These are phyloP conservation scores for Pinus taeda DNA, from an alignment of 75 land plant species.

Conservation along the genomic window DNA sequence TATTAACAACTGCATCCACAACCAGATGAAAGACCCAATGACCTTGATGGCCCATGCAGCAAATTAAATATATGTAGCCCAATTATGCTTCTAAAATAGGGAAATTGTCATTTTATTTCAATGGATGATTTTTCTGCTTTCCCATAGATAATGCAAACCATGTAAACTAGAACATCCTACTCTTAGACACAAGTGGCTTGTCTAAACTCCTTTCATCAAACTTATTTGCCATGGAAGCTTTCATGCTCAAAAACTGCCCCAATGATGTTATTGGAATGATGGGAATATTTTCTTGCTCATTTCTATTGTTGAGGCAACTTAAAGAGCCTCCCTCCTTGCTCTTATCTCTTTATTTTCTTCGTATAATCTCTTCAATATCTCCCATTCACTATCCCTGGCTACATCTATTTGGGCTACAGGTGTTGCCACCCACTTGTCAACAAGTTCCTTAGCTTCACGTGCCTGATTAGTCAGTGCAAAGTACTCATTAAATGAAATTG, in stretches of 20 bases:
- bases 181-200: not conserved
- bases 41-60: too few species aligned
- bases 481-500: conserved; percentile 9
- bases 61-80: too few species aligned
- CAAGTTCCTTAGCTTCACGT: conserved; percentile 29
- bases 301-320: too few species aligned
- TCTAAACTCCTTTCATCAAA: not conserved
- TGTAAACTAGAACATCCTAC: not conserved
- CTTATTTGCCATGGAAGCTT: not conserved
- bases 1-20: too few species aligned
- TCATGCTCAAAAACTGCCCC: not conserved
- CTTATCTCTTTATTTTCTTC: conserved; percentile 13
- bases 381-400: conserved; percentile 30
- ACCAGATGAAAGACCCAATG: too few species aligned
- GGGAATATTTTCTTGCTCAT: too few species aligned
- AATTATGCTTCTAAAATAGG: too few species aligned
- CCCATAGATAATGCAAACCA: too few species aligned
- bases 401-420: conserved; percentile 32
- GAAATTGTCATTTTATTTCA: too few species aligned
- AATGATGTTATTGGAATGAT: not conserved
- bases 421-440: conserved; percentile 29
- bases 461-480: conserved; percentile 14
- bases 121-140: too few species aligned
- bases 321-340: not conserved
- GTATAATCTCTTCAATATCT: conserved; percentile 14